Base-by-base conservation (phyloP, 768 basidiomycete genomes). In the Daedaleopsis nitida region DNA sequence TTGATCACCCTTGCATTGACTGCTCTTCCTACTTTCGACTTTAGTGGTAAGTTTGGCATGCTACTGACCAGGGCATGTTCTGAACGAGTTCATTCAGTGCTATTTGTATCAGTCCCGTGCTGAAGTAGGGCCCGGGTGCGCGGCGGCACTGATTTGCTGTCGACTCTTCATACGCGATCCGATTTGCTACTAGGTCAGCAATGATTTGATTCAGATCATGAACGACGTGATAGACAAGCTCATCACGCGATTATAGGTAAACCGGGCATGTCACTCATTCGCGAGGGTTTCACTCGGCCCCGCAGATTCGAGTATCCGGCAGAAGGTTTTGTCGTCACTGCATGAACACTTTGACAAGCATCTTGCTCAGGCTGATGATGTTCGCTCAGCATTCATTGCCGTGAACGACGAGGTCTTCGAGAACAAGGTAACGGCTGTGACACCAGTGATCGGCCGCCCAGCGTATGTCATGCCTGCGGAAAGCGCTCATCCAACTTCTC, bases 181-280 rank as follows among this genome's bases (percentile, higher is more conserved):
- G 0, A 97, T 98, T 53, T 95, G 93, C 72, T 92, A 92, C 66
- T 96, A 98, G 75, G 89, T 94, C 11, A 96, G 94, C 77, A 94
- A 88, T 67, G 92, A 98, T 74, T 91, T 95, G 10, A 96, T 97
- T 57, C 93, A 98, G 69, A 88, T 98, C 59, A 96, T 99, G 69
- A 93, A 93, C 73, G 96, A 98, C 65, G 96, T 98, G n/a, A 81
- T 98, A 44, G 95, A 97, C 73, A 98, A 98, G 74, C 81, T 98
- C 12, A 75, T 98, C 57, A 96, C 93, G 96, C 34, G 97, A 99
- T 78, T 93, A 96, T n/a, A 54, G 94, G 96, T 95, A 69, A 44
- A 72, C 62, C 51, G 43, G 39, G n/a, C 37, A 50, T 39, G 35
- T 3, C 35, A 17, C 42, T 1, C 34, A 24, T 6, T n/a, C n/a